Base-by-base conservation (phyloP, 345 rosid species). In the Cochlearia excelsa region DNA sequence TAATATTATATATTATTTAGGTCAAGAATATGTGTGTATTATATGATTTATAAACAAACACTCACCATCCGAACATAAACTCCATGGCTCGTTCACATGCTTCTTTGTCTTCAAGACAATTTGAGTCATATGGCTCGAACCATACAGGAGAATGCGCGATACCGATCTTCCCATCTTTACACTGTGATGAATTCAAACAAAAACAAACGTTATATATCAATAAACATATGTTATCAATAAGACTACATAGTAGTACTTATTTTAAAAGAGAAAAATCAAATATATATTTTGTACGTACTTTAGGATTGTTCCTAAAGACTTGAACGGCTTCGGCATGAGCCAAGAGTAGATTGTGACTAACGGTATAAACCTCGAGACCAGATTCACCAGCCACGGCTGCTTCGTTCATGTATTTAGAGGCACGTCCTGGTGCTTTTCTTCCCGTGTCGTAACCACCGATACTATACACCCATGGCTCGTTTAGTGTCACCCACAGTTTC, bases 401-500 rank as follows among this genome's bases (percentile, higher is more conserved):
- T 29, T 57, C 68, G 8, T 68, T 68, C 67, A 73, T 63, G 46
- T 68, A 73, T 27, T 74, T 68, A 1, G 77, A 74, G 53, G 70
- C 73, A 44, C 77, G 69, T 62, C 77, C 77, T 0, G 74, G 74
- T 0, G 77, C 77, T 61, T 73, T 67, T 33, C 65, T 48, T 43
- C 77, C 77, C 1, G 53, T 67, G 46, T 66, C 77, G 31, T 73
- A 67, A 8, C 77, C 77, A 61, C 68, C 72, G 54, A 66, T 61
- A 46, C 72, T 67, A 38, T 66, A 67, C 16, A 67, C 72, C 72
- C 72, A 73, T 56, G 77, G 76, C 46, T 73, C 72, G 59, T 73
- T 73, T 39, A 80, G 5, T 9, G 79, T 77, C 10, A 73, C 69
- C 81, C 81, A 80, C 27, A 67, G 44, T 16, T 75, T 75, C 63